These are phyloP conservation scores for Microdochium trichocladiopsis DNA, from an alignment of 2,329 filamentous ascomycete genomes.

Conservation along the genomic window DNA sequence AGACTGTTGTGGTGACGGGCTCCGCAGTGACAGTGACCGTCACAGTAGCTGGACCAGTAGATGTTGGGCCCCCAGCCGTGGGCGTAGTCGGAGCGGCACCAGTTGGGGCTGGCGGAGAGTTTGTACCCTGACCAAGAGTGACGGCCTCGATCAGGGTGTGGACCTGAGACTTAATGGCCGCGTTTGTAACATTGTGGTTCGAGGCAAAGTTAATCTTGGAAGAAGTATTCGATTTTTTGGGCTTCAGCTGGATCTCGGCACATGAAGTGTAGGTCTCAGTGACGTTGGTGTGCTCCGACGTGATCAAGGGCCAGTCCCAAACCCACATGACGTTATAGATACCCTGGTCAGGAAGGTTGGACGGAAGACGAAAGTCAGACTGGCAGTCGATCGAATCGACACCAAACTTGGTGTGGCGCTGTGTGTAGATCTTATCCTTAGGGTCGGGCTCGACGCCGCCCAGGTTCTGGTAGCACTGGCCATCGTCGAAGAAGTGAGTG, in stretches of 20 bases:
- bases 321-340: conserved; percentile 88
- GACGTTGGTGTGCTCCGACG: conserved; percentile 31
- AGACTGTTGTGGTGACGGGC: not conserved
- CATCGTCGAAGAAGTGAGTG: conserved; percentile 80
- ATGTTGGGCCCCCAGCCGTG: not conserved
- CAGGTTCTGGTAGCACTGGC: conserved; percentile 80
- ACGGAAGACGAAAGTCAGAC: conserved; percentile 69
- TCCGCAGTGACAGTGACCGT: not conserved
- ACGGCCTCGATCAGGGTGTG: conserved; percentile 29
- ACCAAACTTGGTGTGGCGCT: conserved; percentile 51
- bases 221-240: conserved; percentile 21
- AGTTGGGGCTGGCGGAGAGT: conserved; percentile 12
- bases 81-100: conserved; percentile 8
- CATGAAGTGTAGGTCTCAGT: conserved; percentile 55
- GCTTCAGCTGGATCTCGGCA: conserved; percentile 22
- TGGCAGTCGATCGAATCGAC: conserved; percentile 70
- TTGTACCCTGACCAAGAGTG: conserved; percentile 19
- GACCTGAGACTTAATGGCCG: conserved; percentile 35
- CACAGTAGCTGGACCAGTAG: not conserved
- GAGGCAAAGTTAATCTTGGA: conserved; percentile 30
- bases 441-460: conserved; percentile 17
- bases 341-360: conserved; percentile 51
- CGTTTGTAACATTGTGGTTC: conserved; percentile 15
- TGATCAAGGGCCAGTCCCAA: conserved; percentile 80
- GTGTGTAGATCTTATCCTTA: conserved; percentile 38